Conservation (phyloP, 2,329 filamentous ascomycete genomes). For the Nakataea oryzae region DNA sequence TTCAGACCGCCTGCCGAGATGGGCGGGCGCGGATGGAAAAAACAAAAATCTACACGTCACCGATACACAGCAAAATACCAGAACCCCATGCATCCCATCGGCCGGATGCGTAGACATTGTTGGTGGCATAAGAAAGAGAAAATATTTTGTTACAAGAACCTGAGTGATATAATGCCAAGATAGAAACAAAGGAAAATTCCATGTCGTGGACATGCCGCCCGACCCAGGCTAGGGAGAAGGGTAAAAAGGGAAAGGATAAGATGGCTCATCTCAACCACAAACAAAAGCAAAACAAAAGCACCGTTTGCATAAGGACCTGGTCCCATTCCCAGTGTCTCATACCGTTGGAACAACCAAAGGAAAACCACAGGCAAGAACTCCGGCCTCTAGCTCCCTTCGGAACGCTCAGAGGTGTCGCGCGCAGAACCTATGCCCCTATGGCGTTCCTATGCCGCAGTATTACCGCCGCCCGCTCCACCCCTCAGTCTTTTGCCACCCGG, state of each 20-base stretch:
- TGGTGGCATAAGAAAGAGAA: neutral
- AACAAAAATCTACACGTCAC: neutral
- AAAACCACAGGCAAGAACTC: neutral
- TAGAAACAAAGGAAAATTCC: neutral
- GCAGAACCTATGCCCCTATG: neutral
- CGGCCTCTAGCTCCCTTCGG: neutral
- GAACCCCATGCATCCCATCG: neutral
- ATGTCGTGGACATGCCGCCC: neutral
- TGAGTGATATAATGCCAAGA: neutral
- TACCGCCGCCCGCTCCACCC: constrained; percentile 16
- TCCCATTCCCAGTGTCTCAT: neutral
- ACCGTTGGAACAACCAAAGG: neutral
- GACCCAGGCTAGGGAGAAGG: neutral
- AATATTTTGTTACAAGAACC: neutral
- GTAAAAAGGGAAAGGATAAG: neutral
- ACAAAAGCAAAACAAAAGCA: neutral
- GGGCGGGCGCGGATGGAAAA: too few relatives aligned
- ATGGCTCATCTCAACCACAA: neutral
- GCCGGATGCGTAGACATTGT: neutral
- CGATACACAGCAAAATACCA: neutral
- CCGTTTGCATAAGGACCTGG: neutral
- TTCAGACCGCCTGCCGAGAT: neutral
- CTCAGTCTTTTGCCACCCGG: constrained; percentile 25
- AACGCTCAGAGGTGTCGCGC: neutral
- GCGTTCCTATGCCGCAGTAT: neutral